Conservation (phyloP, 805 yeast genomes). For the Lachancea sp. region DNA sequence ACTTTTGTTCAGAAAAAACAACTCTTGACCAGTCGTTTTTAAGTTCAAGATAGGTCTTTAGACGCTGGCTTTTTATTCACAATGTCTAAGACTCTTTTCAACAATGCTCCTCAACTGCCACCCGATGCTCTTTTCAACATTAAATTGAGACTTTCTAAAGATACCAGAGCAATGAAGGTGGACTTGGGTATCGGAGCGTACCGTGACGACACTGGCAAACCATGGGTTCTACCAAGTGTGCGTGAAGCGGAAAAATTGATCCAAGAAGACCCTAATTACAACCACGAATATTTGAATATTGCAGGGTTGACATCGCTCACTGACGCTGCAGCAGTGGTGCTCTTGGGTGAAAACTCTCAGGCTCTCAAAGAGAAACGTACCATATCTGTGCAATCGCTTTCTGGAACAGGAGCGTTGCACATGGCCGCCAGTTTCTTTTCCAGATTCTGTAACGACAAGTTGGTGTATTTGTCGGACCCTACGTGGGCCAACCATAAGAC, state of each 20-base stretch:
- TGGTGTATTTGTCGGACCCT: slow-evolving; percentile 73
- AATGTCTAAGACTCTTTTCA: slow-evolving; percentile 27
- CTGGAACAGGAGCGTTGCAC: slow-evolving; percentile 96
- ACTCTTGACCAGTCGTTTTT: too few relatives aligned
- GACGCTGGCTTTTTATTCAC: not conserved
- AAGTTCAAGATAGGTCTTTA: too few relatives aligned
- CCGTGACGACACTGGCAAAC: slow-evolving; percentile 80
- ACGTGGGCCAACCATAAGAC: slow-evolving; percentile 98
- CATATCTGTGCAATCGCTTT: slow-evolving; percentile 79
- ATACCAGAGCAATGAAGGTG: slow-evolving; percentile 58
- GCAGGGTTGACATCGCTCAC: slow-evolving; percentile 67
- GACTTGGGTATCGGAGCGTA: slow-evolving; percentile 94
- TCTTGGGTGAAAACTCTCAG: slow-evolving; percentile 55
- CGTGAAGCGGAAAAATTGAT: slow-evolving; percentile 59
- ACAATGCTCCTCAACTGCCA: slow-evolving; percentile 58
- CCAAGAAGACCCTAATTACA: slow-evolving; percentile 51
- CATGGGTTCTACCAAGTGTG: slow-evolving; percentile 81
- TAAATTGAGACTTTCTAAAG: slow-evolving; percentile 57
- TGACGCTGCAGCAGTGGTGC: slow-evolving; percentile 62
- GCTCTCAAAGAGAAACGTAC: slow-evolving; percentile 57
- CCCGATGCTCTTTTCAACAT: slow-evolving; percentile 85
- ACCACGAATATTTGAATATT: slow-evolving; percentile 87
- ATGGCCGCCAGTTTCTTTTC: slow-evolving; percentile 57
- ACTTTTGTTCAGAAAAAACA: too few relatives aligned
- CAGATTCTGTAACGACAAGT: slow-evolving; percentile 33